Evolutionary conservation across 768 basidiomycete species (phyloP).

Genomic region (Kwoniella shandongensis): DNA sequence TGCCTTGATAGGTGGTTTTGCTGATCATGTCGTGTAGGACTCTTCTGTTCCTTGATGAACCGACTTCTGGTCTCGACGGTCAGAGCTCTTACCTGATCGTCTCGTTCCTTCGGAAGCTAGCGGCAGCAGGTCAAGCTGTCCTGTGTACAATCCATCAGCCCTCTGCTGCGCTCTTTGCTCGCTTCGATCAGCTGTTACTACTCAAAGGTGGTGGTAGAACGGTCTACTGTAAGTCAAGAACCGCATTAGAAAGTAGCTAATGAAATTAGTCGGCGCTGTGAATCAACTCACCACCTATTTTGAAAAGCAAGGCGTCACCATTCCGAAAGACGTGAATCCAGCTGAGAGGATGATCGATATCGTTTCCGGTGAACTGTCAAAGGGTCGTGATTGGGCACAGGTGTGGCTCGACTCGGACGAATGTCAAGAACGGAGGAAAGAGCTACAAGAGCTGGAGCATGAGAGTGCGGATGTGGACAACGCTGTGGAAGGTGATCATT

Average conservation of each 20-base stretch:
- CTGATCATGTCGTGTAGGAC: conserved; percentile 12
- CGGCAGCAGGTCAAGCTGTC: conserved; percentile 77
- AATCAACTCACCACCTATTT: conserved; percentile 61
- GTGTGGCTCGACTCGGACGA: conserved; percentile 74
- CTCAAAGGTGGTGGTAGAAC: conserved; percentile 68
- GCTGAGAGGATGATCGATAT: conserved; percentile 66
- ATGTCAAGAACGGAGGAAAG: conserved; percentile 46
- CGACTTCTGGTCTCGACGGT: conserved; percentile 70
- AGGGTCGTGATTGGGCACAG: conserved; percentile 75
- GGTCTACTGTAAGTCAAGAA: conserved; percentile 47
- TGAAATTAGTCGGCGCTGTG: conserved; percentile 37
- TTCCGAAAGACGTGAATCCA: conserved; percentile 68
- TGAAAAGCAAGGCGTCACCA: conserved; percentile 63
- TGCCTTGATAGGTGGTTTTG: background rate
- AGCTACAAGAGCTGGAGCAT: conserved; percentile 57
- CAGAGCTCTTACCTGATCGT: conserved; percentile 57
- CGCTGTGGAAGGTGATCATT: conserved; percentile 41
- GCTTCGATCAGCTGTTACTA: conserved; percentile 75
- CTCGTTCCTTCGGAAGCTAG: conserved; percentile 68
- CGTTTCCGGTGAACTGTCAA: conserved; percentile 62
- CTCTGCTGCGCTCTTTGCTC: conserved; percentile 69
- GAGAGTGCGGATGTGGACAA: conserved; percentile 56
- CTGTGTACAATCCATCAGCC: conserved; percentile 69
- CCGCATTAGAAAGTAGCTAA: too few species aligned
- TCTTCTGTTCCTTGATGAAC: conserved; percentile 84